Evolutionary conservation across 148 eudicot species (phyloP), one percentile per base, ranked within the genome.

Genomic region (Cornus controversa): DNA sequence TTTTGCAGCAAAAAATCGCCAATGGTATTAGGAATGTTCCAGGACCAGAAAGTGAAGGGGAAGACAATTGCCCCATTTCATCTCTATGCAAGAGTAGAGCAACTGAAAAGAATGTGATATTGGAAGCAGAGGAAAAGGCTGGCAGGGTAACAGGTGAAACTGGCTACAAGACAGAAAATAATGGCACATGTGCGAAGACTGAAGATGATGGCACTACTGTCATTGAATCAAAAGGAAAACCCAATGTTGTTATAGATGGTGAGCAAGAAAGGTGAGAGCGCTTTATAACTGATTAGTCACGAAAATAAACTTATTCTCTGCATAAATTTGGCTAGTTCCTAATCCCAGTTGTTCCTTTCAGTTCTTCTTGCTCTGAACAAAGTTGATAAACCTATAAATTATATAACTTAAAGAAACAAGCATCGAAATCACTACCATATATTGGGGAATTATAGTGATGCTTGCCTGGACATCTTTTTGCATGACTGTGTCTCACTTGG

Each of bases 11-110:
- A 6, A 83, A 77, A 34, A 54, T 70, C 45, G 36, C 67, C 28
- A 75, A 71, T 60, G 69, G 28, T n/a, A n/a, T 47, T 28, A 73
- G 9, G 16, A 34, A 24, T 45, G 64, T 65, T 27, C 73, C 63
- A 57, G 68, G 78, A 70, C 23, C 67, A 31, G 89, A 86, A 69
- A 88, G 82, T 70, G 97, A 87, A 18, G 88, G 87, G 34, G 98
- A 90, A 53, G 92, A 94, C 66, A 80, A 80, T 20, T 71, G 67
- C 67, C 87, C 84, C 10, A 79, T 88, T 66, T 86, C 92, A 24
- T 85, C 88, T n/a, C 26, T 86, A 8, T 71, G 40, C 57, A 88
- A 78, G 79, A 80, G 66, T 77, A 75, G 54, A 27, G 80, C 58
- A 80, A 67, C 57, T 79, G 62, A 10, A 10, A 58, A 80, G 25